Conservation (phyloP, 139 green algal species). For the Asterochloris erici region DNA sequence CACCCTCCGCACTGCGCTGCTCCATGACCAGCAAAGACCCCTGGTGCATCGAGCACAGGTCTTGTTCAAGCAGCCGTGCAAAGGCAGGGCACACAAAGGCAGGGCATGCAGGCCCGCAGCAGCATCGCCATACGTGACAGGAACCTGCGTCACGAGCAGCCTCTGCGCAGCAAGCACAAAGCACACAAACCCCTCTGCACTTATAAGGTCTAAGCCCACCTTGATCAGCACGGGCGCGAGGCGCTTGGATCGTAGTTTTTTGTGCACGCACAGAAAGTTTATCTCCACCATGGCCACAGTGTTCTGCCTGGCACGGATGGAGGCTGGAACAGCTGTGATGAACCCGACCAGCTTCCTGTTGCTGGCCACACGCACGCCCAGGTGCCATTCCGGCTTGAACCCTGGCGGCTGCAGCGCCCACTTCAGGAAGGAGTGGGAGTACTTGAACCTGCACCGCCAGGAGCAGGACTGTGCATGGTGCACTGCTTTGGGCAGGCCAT, state of each 20-base stretch:
- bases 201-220: slow-evolving; percentile 19
- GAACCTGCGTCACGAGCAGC: no score
- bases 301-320: slow-evolving; percentile 16
- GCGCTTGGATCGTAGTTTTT: slow-evolving; percentile 95
- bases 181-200: background rate
- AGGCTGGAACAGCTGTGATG: slow-evolving; percentile 60
- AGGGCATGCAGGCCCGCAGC: background rate
- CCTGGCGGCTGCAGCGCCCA: slow-evolving; percentile 92
- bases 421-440: slow-evolving; percentile 79
- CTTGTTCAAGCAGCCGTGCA: no score
- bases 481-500: no score
- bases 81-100: background rate
- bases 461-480: no score
- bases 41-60: no score
- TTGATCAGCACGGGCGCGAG: slow-evolving; percentile 98
- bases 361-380: slow-evolving; percentile 65
- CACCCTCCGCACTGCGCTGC: no score
- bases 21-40: no score
- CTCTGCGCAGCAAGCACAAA: background rate
- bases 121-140: no score
- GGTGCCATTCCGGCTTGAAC: slow-evolving; percentile 75
- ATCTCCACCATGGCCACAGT: slow-evolving; percentile 89
- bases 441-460: slow-evolving; percentile 64
- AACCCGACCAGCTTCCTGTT: slow-evolving; percentile 86
- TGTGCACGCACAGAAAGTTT: slow-evolving; percentile 99